Percentiles rank a stretch among this genome's conserved stretches.
Evolutionary conservation across 352 stramenopile species (phyloP).

Genomic region (Pythium aristosporum): DNA sequence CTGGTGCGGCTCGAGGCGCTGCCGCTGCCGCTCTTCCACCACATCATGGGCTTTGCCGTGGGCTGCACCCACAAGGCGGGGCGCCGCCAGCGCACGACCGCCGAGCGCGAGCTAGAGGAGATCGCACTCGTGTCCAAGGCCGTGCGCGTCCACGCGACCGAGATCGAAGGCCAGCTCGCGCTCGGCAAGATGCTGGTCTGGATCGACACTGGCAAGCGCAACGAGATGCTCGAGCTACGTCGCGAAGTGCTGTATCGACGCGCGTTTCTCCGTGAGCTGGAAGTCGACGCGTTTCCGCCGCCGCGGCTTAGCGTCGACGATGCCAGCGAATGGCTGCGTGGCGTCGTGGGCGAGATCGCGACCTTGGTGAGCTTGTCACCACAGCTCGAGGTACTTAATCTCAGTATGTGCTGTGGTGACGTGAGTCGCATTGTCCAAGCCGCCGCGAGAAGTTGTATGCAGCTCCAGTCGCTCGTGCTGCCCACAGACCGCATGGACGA

Average conservation of each 20-base stretch:
- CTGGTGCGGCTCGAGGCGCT: neutral
- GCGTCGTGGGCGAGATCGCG: neutral
- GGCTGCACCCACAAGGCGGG: constrained; percentile 3
- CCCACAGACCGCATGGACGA: neutral
- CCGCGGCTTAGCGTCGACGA: neutral
- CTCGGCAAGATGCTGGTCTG: constrained; percentile 3
- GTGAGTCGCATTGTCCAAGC: neutral
- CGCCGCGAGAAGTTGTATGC: neutral
- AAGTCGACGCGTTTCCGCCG: neutral
- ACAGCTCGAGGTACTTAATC: constrained; percentile 13
- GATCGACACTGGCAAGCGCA: neutral
- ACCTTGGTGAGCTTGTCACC: neutral
- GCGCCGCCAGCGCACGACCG: neutral
- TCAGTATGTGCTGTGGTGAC: constrained; percentile 1
- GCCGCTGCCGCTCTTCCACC: constrained; percentile 17
- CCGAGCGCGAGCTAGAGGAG: neutral
- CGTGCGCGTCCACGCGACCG: neutral
- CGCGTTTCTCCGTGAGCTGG: constrained; percentile 11
- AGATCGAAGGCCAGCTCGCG: constrained; percentile 8
- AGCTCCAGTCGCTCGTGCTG: constrained; percentile 9
- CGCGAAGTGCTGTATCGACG: constrained; percentile 10
- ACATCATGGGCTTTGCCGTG: constrained; percentile 6
- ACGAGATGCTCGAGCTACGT: constrained; percentile 8
- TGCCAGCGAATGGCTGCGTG: neutral
- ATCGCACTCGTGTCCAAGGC: constrained; percentile 13